Base-by-base conservation (phyloP, 139 green algal genomes). In the Tetradesmus lagerheimii region DNA sequence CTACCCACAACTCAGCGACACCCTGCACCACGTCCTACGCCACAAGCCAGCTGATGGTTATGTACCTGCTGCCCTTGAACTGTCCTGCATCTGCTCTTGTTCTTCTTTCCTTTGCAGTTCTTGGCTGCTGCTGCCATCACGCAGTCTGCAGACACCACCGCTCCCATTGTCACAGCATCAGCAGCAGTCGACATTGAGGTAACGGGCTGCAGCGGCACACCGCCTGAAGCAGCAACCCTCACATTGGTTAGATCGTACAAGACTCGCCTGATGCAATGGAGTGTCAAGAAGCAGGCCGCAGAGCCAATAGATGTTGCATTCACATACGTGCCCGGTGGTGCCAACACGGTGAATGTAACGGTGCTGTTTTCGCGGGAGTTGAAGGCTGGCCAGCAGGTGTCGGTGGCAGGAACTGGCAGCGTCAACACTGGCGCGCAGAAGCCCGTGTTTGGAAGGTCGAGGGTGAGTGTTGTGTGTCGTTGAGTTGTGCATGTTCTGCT, bases 361-460 rank as follows among this genome's bases (percentile, higher is more conserved):
- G 79, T 85, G 79, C 79, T 85, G 79, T 85, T 67, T 66, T 85
- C 79, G 29, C 50, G 79, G 25, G 25, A 85, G 41, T 64, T 67
- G 27, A 41, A 67, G 34, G 41, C 27, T 2, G 79, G 41, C 11
- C 39, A 38, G 79, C 50, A 47, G 12, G n/a, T 85, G 27, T 67
- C 79, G 9, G n/a, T 85, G 39, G 53, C 34, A 0, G 57, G 57
- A 20, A 71, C 57, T 31, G 57, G 57, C 20, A 71, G 2, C 0
- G 57, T 71, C 57, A 71, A 71, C 57, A 71, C 57, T n/a, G 57
- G 23, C 57, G 8, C 1, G 20, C 57, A n/a, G 3, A 71, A 71
- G 57, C 57, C 57, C 20, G 20, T 71, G 23, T n/a, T 71, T 71
- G 57, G 57, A 31, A 71, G 23, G 57, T 71, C 57, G 23, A 71